Conservation (phyloP, 106 monocot genomes). For the Iris macrosiphon region DNA sequence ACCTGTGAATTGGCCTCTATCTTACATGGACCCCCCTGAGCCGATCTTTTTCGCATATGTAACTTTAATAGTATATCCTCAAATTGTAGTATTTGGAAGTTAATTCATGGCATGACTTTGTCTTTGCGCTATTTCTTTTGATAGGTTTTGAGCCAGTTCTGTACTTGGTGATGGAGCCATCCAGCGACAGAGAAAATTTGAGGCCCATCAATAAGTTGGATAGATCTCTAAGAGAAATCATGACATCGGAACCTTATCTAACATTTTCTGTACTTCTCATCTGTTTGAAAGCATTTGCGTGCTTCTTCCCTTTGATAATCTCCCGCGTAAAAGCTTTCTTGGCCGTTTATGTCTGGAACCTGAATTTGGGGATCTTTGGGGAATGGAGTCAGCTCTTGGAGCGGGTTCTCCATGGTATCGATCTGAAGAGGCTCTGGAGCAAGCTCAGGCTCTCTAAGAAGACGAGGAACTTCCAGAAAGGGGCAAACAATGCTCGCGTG, state of each 20-base stretch:
- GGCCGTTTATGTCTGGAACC: slow-evolving; percentile 11
- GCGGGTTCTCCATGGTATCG: slow-evolving; percentile 35
- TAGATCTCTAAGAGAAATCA: slow-evolving; percentile 26
- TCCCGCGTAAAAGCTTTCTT: slow-evolving; percentile 30
- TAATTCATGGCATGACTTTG: no score
- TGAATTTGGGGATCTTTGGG: slow-evolving; percentile 41
- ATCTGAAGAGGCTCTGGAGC: slow-evolving; percentile 61
- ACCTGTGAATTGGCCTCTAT: no score
- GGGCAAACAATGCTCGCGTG: slow-evolving; percentile 70
- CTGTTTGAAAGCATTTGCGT: slow-evolving; percentile 26
- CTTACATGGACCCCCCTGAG: no score
- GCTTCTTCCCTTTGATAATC: slow-evolving; percentile 30
- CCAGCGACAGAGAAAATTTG: neutral
- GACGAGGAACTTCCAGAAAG: slow-evolving; percentile 47
- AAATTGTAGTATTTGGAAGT: no score
- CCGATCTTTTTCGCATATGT: no score
- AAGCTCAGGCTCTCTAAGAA: slow-evolving; percentile 58
- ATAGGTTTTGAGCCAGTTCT: slow-evolving; percentile 31
- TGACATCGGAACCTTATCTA: slow-evolving; percentile 45
- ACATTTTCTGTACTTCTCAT: slow-evolving; percentile 46
- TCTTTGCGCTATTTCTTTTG: neutral
- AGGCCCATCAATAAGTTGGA: slow-evolving; percentile 10
- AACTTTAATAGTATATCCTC: no score
- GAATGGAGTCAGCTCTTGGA: slow-evolving; percentile 46
- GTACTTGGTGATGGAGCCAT: slow-evolving; percentile 27